phyloP scores from a whole-genome alignment of 2,329 filamentous ascomycete genomes.

The Penicillium sp. region DNA sequence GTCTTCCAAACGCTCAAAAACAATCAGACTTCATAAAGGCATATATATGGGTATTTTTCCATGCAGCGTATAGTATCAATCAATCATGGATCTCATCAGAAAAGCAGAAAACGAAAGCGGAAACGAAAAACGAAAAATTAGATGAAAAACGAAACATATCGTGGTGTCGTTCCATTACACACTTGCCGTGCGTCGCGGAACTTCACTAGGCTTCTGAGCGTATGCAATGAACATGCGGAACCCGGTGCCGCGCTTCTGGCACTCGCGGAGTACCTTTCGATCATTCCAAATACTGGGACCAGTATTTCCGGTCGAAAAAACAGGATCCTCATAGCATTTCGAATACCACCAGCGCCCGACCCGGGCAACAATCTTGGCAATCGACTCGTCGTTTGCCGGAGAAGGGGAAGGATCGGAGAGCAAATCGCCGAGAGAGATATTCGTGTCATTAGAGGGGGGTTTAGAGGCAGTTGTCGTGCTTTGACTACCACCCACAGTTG shows the following conservation, averaged over 20 bases:
- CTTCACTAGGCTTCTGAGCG: constrained; percentile 68
- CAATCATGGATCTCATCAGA: constrained; percentile 13
- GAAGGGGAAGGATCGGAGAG: constrained; percentile 69
- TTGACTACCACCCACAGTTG: constrained; percentile 16
- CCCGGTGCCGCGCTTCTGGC: constrained; percentile 79
- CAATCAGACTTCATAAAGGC: constrained; percentile 1
- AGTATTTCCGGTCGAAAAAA: constrained; percentile 47
- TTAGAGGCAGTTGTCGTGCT: constrained; percentile 18
- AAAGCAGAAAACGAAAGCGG: neutral
- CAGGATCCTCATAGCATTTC: constrained; percentile 77
- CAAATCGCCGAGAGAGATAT: constrained; percentile 62
- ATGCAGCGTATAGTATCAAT: constrained; percentile 10
- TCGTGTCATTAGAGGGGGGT: constrained; percentile 38
- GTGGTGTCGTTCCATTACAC: constrained; percentile 29
- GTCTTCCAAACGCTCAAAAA: constrained; percentile 1
- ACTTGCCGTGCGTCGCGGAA: constrained; percentile 44
- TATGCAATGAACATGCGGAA: constrained; percentile 90
- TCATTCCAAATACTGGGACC: constrained; percentile 75
- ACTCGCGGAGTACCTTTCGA: constrained; percentile 71
- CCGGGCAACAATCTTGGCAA: constrained; percentile 86
- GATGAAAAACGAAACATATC: constrained; percentile 2
- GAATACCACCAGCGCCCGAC: constrained; percentile 97
- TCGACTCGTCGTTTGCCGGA: constrained; percentile 71
- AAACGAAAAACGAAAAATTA: neutral
- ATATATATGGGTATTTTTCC: constrained; percentile 9